Evolutionary conservation across 108 stramenopile species (phyloP), one percentile per base, ranked within the genome.

Genomic region (Mediolabrus comicus): DNA sequence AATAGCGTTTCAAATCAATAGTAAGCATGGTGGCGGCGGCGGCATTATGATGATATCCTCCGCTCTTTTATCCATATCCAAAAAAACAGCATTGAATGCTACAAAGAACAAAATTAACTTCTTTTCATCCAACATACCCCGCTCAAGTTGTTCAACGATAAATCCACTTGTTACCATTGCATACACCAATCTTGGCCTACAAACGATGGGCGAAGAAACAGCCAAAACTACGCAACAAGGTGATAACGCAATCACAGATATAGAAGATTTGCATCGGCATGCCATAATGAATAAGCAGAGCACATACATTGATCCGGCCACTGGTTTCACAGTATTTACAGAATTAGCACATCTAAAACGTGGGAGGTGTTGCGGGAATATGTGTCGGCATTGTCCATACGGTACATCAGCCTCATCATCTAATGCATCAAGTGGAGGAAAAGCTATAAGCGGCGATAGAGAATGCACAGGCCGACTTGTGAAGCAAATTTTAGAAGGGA

Each of bases 341-440:
- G 84, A 88, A 56, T 59, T 91, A 19, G 89, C 92, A 8, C 95
- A 96, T 62, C 63, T 81, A 30, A 68, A 80, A 52, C 84, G 96
- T 41, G 97, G 96, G 3, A 92, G 75, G 59, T 98, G 97, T 72
- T 98, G 97, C 76, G 97, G 97, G 8, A 89, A 87, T 34, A 83
- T 82, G 28, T 98, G 97, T 84, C 80, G 97, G 6, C 97, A 97
- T 76, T 97, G 97, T 79, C 95, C 95, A 8, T 97, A 84, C 53
- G 96, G 95, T 10, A 92, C 86, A 77, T 82, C 80, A 33, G 4
- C 46, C 19, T 33, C 58, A 31, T 53, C 39, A 17, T 41, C 38
- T 30, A 25, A 55, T 25, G 16, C 33, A 59, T 31, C 46, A 49
- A 35, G 25, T 29, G 62, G 24, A 6, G n/a, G n/a, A n/a, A 88